Percentiles rank a stretch among this genome's conserved stretches.
phyloP scores from a whole-genome alignment of 2,329 filamentous ascomycete species.

The Alternaria angustiovoidea region DNA sequence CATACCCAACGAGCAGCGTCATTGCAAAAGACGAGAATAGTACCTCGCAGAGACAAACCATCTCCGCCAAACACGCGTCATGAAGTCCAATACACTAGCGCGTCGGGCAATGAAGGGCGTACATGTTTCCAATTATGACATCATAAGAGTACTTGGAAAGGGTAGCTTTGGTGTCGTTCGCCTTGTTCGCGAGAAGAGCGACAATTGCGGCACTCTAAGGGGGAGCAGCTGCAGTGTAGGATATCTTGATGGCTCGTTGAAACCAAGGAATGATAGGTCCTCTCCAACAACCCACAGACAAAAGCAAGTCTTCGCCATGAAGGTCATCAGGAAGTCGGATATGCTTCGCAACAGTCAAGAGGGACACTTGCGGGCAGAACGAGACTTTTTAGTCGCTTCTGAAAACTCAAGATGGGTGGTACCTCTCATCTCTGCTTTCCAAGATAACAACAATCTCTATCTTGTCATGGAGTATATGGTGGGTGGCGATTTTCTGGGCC shows the following conservation, averaged over 20 bases:
- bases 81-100: constrained; percentile 69
- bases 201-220: constrained; percentile 22
- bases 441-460: constrained; percentile 84
- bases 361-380: constrained; percentile 87
- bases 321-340: constrained; percentile 91
- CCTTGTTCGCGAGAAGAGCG: constrained; percentile 74
- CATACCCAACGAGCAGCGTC: constrained; percentile 64
- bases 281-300: constrained; percentile 14
- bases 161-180: constrained; percentile 94
- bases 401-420: constrained; percentile 92
- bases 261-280: constrained; percentile 1
- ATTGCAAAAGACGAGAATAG: constrained; percentile 66
- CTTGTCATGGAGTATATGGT: constrained; percentile 99
- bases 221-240: constrained; percentile 23
- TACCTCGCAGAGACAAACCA: constrained; percentile 74
- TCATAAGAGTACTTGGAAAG: constrained; percentile 83
- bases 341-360: constrained; percentile 94
- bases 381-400: constrained; percentile 89
- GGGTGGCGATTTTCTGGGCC: constrained; percentile 88
- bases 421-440: constrained; percentile 85
- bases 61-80: constrained; percentile 73
- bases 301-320: constrained; percentile 86
- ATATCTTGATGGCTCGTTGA: constrained; percentile 18
- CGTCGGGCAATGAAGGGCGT: constrained; percentile 60
- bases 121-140: constrained; percentile 74